Evolutionary conservation across 2,329 filamentous ascomycete genomes (phyloP).

Genomic region (Chaetomium strumarium): DNA sequence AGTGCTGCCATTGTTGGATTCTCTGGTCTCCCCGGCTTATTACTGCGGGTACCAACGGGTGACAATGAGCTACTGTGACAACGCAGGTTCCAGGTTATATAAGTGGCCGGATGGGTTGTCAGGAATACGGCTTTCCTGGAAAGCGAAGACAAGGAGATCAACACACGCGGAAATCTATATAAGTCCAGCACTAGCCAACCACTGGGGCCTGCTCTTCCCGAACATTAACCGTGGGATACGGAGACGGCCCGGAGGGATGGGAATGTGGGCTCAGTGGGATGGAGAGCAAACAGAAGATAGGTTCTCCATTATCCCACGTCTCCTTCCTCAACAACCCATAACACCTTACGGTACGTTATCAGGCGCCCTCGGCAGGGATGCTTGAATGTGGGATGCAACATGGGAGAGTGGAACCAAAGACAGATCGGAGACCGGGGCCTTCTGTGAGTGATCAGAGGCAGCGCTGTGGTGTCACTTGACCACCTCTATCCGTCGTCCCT

Average conservation of each 20-base stretch:
- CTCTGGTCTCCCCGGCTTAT: not conserved
- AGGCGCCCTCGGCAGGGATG: conserved; percentile 22
- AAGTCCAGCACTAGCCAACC: conserved; percentile 5
- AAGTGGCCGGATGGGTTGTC: not conserved
- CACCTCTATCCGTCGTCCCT: conserved; percentile 18
- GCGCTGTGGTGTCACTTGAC: conserved; percentile 28
- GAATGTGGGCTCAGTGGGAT: conserved; percentile 1
- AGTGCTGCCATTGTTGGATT: conserved; percentile 21
- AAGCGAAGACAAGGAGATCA: conserved; percentile 2
- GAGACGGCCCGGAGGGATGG: conserved; percentile 12
- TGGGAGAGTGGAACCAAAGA: conserved; percentile 23
- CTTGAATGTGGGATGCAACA: conserved; percentile 24
- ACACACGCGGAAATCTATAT: conserved; percentile 15
- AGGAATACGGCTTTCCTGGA: not conserved
- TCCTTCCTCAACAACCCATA: conserved; percentile 6
- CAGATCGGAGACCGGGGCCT: conserved; percentile 14
- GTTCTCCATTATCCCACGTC: conserved; percentile 6
- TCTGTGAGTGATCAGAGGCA: conserved; percentile 20
- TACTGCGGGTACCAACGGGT: not conserved
- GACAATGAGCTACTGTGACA: not conserved
- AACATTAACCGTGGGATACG: conserved; percentile 28
- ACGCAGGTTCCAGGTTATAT: not conserved
- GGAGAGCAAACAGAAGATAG: conserved; percentile 12
- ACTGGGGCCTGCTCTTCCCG: conserved; percentile 18
- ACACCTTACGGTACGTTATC: conserved; percentile 18